Conservation (phyloP, 805 yeast genomes). For the Clavispora asparagi region DNA sequence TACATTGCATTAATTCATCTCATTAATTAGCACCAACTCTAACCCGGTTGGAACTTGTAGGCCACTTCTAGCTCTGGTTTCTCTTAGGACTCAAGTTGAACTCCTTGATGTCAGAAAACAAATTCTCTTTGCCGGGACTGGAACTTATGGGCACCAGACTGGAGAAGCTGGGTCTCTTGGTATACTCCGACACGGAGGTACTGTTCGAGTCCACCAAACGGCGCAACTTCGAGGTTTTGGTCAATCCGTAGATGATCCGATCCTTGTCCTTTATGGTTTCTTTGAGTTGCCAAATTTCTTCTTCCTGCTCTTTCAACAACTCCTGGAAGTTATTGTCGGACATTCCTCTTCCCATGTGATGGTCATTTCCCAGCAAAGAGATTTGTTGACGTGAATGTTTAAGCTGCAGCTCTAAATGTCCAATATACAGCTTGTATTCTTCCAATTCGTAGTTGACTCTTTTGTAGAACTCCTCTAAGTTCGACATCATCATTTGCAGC, state of each 20-base stretch:
- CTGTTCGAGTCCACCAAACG: constrained; percentile 34
- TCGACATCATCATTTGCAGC: constrained; percentile 40
- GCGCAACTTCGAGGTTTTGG: constrained; percentile 59
- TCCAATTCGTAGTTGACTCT: constrained; percentile 48
- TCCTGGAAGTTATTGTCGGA: constrained; percentile 19
- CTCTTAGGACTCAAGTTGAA: constrained; percentile 10
- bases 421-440: constrained; percentile 55
- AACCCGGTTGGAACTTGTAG: too few species aligned
- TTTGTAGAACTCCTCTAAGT: constrained; percentile 45
- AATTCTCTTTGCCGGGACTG: constrained; percentile 9
- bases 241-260: constrained; percentile 68
- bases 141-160: background rate
- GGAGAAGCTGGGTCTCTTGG: constrained; percentile 10
- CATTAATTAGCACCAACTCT: background rate
- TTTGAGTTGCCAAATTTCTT: constrained; percentile 61
- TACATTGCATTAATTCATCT: background rate
- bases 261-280: constrained; percentile 68
- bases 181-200: constrained; percentile 1
- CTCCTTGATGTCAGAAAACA: constrained; percentile 3
- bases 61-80: background rate
- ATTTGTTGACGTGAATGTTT: constrained; percentile 22
- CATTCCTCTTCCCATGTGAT: background rate
- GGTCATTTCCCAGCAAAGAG: background rate
- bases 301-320: constrained; percentile 55
- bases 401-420: constrained; percentile 54